Conservation (phyloP, 441 rosid genomes). For the Erodium chrysanthum region DNA sequence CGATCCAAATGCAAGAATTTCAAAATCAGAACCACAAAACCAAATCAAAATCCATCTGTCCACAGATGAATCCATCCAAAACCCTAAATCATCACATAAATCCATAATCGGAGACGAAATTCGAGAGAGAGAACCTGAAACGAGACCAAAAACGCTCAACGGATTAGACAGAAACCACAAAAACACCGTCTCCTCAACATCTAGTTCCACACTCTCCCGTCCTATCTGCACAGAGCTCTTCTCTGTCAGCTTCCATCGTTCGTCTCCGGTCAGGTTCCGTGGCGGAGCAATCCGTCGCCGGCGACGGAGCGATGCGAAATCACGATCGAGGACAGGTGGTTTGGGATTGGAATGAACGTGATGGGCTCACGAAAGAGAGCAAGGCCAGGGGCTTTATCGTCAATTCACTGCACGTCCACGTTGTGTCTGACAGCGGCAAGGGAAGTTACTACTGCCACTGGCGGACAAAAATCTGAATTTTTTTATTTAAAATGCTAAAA, state of each 20-base stretch:
- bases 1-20: not conserved
- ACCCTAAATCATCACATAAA: not conserved
- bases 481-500: too few species aligned
- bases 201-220: not conserved
- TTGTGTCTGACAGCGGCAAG: constrained; percentile 9
- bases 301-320: constrained; percentile 2
- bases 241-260: not conserved
- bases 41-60: not conserved
- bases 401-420: not conserved
- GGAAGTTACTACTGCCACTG: constrained; percentile 5
- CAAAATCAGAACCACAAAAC: not conserved
- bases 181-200: not conserved
- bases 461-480: not conserved
- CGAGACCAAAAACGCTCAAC: not conserved
- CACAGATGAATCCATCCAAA: not conserved
- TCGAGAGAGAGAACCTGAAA: constrained; percentile 9
- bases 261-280: not conserved
- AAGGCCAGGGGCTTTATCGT: not conserved
- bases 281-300: not conserved
- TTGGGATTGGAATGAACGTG: not conserved
- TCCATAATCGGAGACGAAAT: not conserved
- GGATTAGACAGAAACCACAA: not conserved
- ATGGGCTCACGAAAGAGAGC: not conserved
- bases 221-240: not conserved
- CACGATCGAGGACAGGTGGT: constrained; percentile 10